Evolutionary conservation across 768 basidiomycete genomes (phyloP).

Genomic region (Auriscalpium vulgare): DNA sequence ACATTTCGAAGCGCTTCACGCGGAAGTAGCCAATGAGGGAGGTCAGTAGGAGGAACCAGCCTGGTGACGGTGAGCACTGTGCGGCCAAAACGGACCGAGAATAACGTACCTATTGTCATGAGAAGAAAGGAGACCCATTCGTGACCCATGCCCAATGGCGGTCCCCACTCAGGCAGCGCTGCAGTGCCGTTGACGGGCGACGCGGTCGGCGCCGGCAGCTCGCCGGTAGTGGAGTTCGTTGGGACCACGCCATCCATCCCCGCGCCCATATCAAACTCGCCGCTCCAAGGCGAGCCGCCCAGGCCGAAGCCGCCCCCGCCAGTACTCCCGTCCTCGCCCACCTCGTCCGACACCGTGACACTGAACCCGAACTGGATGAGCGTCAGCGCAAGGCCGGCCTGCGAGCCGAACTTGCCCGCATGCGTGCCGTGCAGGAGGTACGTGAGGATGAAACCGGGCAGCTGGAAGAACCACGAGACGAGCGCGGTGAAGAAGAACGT

Average conservation of each 20-base stretch:
- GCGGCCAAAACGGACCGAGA: not conserved
- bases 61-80: slow-evolving; percentile 24
- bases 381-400: slow-evolving; percentile 92
- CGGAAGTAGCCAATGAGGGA: slow-evolving; percentile 79
- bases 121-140: slow-evolving; percentile 91
- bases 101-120: slow-evolving; percentile 69
- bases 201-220: not conserved
- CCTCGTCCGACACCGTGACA: slow-evolving; percentile 34
- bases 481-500: slow-evolving; percentile 73
- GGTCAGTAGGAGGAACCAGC: slow-evolving; percentile 88
- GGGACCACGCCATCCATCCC: not conserved
- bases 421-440: slow-evolving; percentile 90
- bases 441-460: slow-evolving; percentile 87
- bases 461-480: slow-evolving; percentile 95
- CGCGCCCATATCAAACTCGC: slow-evolving; percentile 1
- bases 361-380: slow-evolving; percentile 89
- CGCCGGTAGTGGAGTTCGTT: not conserved
- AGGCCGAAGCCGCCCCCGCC: slow-evolving; percentile 3
- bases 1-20: slow-evolving; percentile 77
- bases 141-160: slow-evolving; percentile 37
- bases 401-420: slow-evolving; percentile 88
- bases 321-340: slow-evolving; percentile 11
- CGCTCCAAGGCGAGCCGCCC: slow-evolving; percentile 2
- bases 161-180: slow-evolving; percentile 13
- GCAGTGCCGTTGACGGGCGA: not conserved